phyloP scores from a whole-genome alignment of 768 basidiomycete species.

The Ephemerocybe angulata region DNA sequence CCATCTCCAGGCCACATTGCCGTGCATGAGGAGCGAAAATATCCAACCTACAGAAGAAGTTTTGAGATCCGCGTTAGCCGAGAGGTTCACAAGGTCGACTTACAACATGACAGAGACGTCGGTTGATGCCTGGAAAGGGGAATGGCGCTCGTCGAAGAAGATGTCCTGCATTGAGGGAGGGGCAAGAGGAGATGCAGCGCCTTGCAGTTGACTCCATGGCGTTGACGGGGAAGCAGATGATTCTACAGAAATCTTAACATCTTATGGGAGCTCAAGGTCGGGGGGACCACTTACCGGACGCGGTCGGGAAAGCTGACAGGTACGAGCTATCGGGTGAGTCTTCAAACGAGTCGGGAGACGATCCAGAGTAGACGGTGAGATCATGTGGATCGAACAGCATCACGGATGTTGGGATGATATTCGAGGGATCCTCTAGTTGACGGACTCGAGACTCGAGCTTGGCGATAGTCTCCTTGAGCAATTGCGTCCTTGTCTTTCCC shows the following conservation, averaged over 20 bases:
- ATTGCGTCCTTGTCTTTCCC: conserved; percentile 76
- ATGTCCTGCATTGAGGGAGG: conserved; percentile 41
- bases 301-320: conserved; percentile 44
- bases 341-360: conserved; percentile 54
- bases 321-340: conserved; percentile 51
- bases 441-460: conserved; percentile 68
- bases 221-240: conserved; percentile 48
- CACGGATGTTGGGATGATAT: conserved; percentile 60
- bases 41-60: conserved; percentile 48
- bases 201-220: conserved; percentile 46
- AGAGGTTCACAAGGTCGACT: conserved; percentile 20
- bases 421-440: conserved; percentile 72
- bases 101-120: conserved; percentile 70
- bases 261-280: not conserved
- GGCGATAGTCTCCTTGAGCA: conserved; percentile 72
- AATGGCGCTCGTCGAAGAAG: conserved; percentile 49
- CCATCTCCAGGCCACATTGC: conserved; percentile 69
- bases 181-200: not conserved
- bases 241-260: conserved; percentile 26
- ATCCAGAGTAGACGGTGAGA: conserved; percentile 46
- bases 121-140: conserved; percentile 45
- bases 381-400: conserved; percentile 66
- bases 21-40: conserved; percentile 73
- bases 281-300: conserved; percentile 38
- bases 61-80: conserved; percentile 12